A percentile compares a stretch with the other conserved stretches of the same genome.
phyloP scores from a whole-genome alignment of 257 asterid genomes.

The Agastache rugosa region DNA sequence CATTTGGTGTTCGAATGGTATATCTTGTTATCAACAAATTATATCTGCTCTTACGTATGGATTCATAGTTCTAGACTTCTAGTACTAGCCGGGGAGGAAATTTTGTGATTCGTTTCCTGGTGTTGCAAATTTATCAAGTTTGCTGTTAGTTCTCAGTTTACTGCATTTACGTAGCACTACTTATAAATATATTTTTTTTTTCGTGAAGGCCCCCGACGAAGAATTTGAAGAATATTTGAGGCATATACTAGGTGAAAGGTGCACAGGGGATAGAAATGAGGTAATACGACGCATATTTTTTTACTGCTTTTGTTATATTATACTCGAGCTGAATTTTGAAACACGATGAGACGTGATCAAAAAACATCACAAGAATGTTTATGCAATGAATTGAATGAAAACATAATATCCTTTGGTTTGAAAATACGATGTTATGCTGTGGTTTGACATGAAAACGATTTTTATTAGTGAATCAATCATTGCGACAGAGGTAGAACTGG shows the following conservation, averaged over 20 bases:
- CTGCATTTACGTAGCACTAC: constrained; percentile 20
- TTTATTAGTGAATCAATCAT: too few relatives aligned
- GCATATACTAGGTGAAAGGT: constrained; percentile 78
- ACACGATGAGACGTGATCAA: neutral
- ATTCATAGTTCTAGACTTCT: constrained; percentile 11
- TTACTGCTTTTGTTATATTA: constrained; percentile 10
- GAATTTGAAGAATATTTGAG: constrained; percentile 93
- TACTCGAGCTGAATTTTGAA: neutral
- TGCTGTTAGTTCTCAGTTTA: constrained; percentile 2
- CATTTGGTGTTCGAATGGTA: constrained; percentile 94
- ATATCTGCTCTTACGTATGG: neutral
- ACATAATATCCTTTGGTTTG: neutral
- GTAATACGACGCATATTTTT: constrained; percentile 41
- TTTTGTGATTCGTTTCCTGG: neutral
- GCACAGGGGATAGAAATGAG: constrained; percentile 91
- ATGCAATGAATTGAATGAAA: neutral
- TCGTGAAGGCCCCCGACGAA: constrained; percentile 90
- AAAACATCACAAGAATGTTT: neutral
- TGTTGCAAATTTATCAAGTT: neutral
- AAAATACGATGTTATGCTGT: neutral
- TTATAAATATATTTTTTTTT: neutral
- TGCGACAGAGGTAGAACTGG: too few relatives aligned
- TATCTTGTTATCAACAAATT: neutral
- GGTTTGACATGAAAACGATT: neutral
- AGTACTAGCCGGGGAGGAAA: neutral